A percentile compares a stretch with the other conserved stretches of the same genome.
Conservation (phyloP, 2,329 filamentous ascomycete genomes). For the Talaromyces piceae region DNA sequence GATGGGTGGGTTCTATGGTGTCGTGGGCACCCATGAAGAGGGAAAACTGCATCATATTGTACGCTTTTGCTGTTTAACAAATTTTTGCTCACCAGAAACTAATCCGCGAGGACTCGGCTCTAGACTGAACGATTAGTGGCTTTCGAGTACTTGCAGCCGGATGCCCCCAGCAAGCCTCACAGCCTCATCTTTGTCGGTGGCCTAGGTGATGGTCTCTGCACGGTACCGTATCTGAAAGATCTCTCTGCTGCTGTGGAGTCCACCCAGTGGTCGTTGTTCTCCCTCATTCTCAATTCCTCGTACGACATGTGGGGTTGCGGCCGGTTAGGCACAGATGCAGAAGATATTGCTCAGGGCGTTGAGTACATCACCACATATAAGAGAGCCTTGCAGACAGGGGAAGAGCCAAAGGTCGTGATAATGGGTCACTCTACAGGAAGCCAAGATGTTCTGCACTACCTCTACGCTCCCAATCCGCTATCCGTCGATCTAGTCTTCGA, state of each 20-base stretch:
- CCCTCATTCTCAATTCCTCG: constrained; percentile 45
- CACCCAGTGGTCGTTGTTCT: constrained; percentile 47
- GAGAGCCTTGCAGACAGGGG: constrained; percentile 9
- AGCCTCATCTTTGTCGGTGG: constrained; percentile 54
- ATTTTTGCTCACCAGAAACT: not conserved
- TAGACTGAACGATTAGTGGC: constrained; percentile 33
- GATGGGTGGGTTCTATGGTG: constrained; percentile 10
- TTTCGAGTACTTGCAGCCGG: constrained; percentile 31
- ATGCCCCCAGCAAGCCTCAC: constrained; percentile 29
- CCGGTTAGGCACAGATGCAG: constrained; percentile 47
- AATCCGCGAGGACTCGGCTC: not conserved
- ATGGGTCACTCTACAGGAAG: constrained; percentile 65
- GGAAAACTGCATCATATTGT: constrained; percentile 11
- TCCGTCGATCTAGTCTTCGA: constrained; percentile 22
- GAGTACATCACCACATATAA: constrained; percentile 41
- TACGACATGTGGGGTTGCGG: constrained; percentile 50
- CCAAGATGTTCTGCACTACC: constrained; percentile 61
- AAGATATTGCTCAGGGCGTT: constrained; percentile 47
- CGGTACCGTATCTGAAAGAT: constrained; percentile 46
- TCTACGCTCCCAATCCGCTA: constrained; percentile 39
- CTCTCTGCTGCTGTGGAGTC: constrained; percentile 44
- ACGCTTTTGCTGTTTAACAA: not conserved
- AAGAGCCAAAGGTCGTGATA: constrained; percentile 49
- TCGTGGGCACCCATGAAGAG: constrained; percentile 7
- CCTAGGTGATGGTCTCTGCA: constrained; percentile 50